These are phyloP conservation scores for Suhomyces taliae DNA, from an alignment of 1,139 yeast species.

Conservation along the genomic window DNA sequence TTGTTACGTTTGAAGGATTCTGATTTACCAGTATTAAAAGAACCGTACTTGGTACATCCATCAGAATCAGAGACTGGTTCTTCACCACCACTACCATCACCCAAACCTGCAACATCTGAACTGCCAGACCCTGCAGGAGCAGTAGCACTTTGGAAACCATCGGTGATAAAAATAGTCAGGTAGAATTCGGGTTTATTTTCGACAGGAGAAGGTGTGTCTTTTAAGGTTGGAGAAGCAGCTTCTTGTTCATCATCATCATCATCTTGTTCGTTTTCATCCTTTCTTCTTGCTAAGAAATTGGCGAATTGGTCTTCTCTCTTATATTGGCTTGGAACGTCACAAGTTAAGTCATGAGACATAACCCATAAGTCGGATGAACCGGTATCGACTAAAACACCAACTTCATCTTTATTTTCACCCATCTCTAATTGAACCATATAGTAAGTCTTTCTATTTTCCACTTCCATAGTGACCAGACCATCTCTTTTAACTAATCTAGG, in stretches of 20 bases:
- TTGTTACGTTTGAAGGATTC: slow-evolving; percentile 32
- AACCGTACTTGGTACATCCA: slow-evolving; percentile 40
- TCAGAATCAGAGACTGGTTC: slow-evolving; percentile 13
- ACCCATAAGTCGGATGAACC: slow-evolving; percentile 52
- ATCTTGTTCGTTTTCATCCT: not conserved
- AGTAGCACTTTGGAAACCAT: not conserved
- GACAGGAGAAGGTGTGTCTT: not conserved
- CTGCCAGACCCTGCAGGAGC: slow-evolving; percentile 7
- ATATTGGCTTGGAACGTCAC: slow-evolving; percentile 12
- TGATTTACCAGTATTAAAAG: slow-evolving; percentile 37
- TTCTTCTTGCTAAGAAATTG: not conserved
- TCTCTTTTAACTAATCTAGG: slow-evolving; percentile 31
- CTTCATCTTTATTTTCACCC: slow-evolving; percentile 34
- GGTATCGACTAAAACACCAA: slow-evolving; percentile 42
- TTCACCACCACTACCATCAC: slow-evolving; percentile 8
- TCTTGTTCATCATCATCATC: not conserved
- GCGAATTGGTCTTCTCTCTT: slow-evolving; percentile 1
- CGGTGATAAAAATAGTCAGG: slow-evolving; percentile 3
- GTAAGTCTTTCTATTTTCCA: slow-evolving; percentile 47
- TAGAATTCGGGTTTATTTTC: slow-evolving; percentile 1
- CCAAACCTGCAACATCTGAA: slow-evolving; percentile 9
- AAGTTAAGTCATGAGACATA: slow-evolving; percentile 33
- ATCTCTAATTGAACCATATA: slow-evolving; percentile 45
- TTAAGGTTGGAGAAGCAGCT: slow-evolving; percentile 1
- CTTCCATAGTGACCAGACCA: slow-evolving; percentile 37